Conservation (phyloP, 1,284 basidiomycete genomes). For the Cutaneotrichosporon daszewskae region DNA sequence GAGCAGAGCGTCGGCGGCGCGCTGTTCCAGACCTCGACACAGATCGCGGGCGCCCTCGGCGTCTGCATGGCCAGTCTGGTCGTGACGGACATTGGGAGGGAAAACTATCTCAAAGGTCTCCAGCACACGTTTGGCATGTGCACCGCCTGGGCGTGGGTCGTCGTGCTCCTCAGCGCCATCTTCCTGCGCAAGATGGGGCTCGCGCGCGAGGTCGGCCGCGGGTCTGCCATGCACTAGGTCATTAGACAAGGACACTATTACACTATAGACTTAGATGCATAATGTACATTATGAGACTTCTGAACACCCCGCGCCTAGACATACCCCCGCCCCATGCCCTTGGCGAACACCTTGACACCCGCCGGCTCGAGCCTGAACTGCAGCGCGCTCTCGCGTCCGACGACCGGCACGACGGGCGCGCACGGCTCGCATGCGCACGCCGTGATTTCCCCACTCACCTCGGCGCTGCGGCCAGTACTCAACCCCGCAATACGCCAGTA, state of each 20-base stretch:
- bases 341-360: constrained; percentile 44
- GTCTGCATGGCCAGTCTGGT: constrained; percentile 24
- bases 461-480: constrained; percentile 37
- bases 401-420: not conserved
- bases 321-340: constrained; percentile 47
- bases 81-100: constrained; percentile 11
- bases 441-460: constrained; percentile 41
- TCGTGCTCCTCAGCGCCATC: constrained; percentile 10
- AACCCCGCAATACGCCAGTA: constrained; percentile 44
- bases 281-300: too few species aligned
- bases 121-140: constrained; percentile 24
- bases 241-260: not conserved
- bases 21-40: constrained; percentile 29
- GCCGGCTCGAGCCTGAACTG: constrained; percentile 44
- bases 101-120: constrained; percentile 17
- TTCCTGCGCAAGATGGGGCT: constrained; percentile 15
- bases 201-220: constrained; percentile 11
- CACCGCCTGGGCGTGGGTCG: constrained; percentile 19
- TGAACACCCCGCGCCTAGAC: too few species aligned
- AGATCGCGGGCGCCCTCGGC: constrained; percentile 27
- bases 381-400: constrained; percentile 24
- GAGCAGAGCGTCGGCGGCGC: constrained; percentile 34
- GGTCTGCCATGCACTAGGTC: not conserved
- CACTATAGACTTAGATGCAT: not conserved
- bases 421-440: not conserved